Base-by-base conservation (phyloP, 208 protist species). In the Herpetomonas tarakana region DNA sequence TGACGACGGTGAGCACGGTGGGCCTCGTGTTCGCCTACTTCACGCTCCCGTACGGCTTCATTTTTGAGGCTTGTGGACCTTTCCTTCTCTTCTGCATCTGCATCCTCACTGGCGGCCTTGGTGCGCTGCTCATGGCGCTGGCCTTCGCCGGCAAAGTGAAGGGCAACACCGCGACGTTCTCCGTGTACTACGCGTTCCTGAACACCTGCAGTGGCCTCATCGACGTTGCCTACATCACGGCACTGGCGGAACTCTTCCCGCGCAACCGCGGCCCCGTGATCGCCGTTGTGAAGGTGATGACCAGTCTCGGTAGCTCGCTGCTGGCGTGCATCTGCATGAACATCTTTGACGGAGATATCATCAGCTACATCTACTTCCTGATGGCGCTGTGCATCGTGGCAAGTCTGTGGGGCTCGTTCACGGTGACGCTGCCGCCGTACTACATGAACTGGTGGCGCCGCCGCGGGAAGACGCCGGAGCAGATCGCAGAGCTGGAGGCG, bases 1-100 rank as follows among this genome's bases (percentile, higher is more conserved):
- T 81, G 21, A 83, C 76, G 21, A 88, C 81, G 19, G 81, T 88
- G 67, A 88, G 81, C 63, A 85, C 81, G 0, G 78, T 85, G 19
- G 77, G 81, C 26, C 58, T 79, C 3, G 76, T 77, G 27, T 81
- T 88, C 75, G 82, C 74, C 59, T 85, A 84, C 67, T 88, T 88
- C 58, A 63, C 74, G n/a, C 28, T 88, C 35, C 81, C 81, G 4
- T 88, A 83, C 60, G 71, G 74, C n/a, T 22, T 88, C 7, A 29
- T 88, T 11, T 88, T 77, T 60, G 78, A 88, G 54, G 66, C 71
- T 19, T 65, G 54, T 19, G 81, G 81, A 3, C 81, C 81, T 1
- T 52, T 65, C 24, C 59, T 64, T 44, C 69, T 85, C 22, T 51
- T 88, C 4, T 29, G 62, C 28, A 65, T 84, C 41, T 62, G 68